These are phyloP conservation scores for Madurella mycetomatis DNA, from an alignment of 2,329 filamentous ascomycete genomes.

Conservation along the genomic window DNA sequence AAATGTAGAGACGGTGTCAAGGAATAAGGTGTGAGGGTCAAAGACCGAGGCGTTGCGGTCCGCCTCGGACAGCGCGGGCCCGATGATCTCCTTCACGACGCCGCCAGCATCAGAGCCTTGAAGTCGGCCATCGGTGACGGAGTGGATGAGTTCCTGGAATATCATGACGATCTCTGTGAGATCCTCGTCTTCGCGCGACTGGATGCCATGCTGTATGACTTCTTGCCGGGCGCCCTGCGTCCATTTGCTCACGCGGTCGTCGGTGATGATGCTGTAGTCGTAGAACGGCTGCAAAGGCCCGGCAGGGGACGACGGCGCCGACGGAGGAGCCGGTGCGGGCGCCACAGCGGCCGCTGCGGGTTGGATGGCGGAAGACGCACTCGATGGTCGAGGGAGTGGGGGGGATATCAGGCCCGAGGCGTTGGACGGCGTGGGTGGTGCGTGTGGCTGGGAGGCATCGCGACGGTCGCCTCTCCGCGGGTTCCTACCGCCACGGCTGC, in stretches of 20 bases:
- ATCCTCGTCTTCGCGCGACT: slow-evolving; percentile 65
- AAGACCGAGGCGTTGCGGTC: slow-evolving; percentile 49
- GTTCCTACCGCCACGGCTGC: slow-evolving; percentile 42
- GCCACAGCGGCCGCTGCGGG: slow-evolving; percentile 5
- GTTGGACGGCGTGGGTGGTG: slow-evolving; percentile 14
- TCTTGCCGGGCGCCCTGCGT: slow-evolving; percentile 59
- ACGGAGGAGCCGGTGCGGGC: slow-evolving; percentile 18
- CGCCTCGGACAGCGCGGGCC: slow-evolving; percentile 48
- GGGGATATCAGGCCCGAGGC: slow-evolving; percentile 30
- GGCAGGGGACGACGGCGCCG: slow-evolving; percentile 26
- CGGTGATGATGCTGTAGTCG: slow-evolving; percentile 71
- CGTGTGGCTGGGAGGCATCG: slow-evolving; percentile 43
- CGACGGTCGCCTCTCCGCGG: slow-evolving; percentile 48
- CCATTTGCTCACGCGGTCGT: slow-evolving; percentile 66
- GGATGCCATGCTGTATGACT: slow-evolving; percentile 60
- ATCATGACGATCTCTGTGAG: slow-evolving; percentile 63
- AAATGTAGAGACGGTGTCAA: slow-evolving; percentile 77
- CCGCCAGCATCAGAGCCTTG: slow-evolving; percentile 64
- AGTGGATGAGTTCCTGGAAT: slow-evolving; percentile 80
- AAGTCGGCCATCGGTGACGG: slow-evolving; percentile 66
- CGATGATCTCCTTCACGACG: slow-evolving; percentile 70
- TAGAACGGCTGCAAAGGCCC: slow-evolving; percentile 43
- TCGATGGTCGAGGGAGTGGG: slow-evolving; percentile 33
- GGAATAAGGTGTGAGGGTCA: slow-evolving; percentile 66
- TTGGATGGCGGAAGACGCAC: slow-evolving; percentile 32